Evolutionary conservation across 2,329 filamentous ascomycete species (phyloP), one percentile per base, ranked within the genome.

Genomic region (Scytalidium sp.): DNA sequence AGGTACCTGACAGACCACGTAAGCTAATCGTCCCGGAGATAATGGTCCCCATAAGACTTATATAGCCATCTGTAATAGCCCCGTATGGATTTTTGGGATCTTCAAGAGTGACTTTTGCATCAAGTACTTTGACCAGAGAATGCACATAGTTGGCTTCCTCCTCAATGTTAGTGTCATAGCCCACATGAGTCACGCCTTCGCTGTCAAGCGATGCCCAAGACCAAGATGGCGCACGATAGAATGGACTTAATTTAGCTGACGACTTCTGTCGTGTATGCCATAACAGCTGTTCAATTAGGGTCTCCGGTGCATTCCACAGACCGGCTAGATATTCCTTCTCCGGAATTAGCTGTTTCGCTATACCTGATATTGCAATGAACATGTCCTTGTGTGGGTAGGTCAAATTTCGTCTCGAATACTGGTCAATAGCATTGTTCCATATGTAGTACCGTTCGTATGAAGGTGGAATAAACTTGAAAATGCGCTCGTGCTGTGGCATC

Each of bases 261-360:
- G 42, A 44, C 13, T 10, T 11, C 10, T 22, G 20, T 21, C 19
- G 17, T 23, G 13, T 23, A 23, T 44, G 19, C 20, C 42, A 44
- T 22, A 19, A 44, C 7, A 23, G 20, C 42, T 44, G 42, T 23
- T 44, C 42, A 21, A 44, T 19, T 23, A 44, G 21, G 15, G 13
- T 44, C 11, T 44, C 42, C 40, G 17, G 40, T 41, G 9, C 8
- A 19, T 47, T 46, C 54, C 54, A 56, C 19, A 56, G 47, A 11
- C 54, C 54, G 11, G 52, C 52, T 3, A 52, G 32, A 41, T 56
- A 56, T 19, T 56, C 49, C 15, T 44, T 42, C 21, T 43, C 32
- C 10, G 39, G 20, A 9, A 46, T 46, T 17, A 43, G 27, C 21
- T 25, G 25, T 20, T 32, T 47, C 1, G 52, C 54, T 11, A 54